A percentile compares a stretch with the other conserved stretches of the same genome.
Conservation (phyloP, 2,329 filamentous ascomycete genomes). For the Penicillium sumatraense region DNA sequence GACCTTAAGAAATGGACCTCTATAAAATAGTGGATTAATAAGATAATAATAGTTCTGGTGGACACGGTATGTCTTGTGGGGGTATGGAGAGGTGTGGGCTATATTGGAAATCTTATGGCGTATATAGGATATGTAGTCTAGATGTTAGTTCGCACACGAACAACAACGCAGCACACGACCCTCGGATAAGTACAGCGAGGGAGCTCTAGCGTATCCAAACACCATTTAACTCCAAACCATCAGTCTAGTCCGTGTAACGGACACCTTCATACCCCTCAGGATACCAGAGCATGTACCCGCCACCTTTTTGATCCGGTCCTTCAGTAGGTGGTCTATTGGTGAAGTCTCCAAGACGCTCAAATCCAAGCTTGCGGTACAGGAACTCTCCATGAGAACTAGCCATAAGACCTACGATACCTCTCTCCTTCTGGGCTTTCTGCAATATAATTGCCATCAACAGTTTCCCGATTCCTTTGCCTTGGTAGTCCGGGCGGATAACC, state of each 20-base stretch:
- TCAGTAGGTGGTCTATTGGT: not conserved
- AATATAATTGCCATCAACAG: not conserved
- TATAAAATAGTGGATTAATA: too few species aligned
- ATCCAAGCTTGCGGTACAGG: not conserved
- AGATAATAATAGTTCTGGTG: too few species aligned
- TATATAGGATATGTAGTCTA: too few species aligned
- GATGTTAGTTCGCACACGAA: too few species aligned
- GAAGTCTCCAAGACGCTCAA: not conserved
- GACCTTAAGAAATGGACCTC: too few species aligned
- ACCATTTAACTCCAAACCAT: not conserved
- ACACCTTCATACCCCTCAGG: not conserved
- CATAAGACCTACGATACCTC: not conserved
- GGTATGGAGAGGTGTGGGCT: too few species aligned
- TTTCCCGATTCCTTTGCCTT: not conserved
- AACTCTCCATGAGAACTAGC: not conserved
- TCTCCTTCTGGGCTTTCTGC: not conserved
- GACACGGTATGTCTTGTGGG: too few species aligned
- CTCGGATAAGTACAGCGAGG: not conserved
- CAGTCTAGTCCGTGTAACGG: not conserved
- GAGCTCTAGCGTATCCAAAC: not conserved
- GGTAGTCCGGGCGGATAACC: not conserved
- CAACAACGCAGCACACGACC: too few species aligned
- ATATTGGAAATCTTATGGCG: too few species aligned
- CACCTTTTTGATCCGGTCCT: not conserved
- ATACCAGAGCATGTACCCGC: not conserved